phyloP scores from a whole-genome alignment of 1,284 basidiomycete species.

The Phaffia rhodozyma region DNA sequence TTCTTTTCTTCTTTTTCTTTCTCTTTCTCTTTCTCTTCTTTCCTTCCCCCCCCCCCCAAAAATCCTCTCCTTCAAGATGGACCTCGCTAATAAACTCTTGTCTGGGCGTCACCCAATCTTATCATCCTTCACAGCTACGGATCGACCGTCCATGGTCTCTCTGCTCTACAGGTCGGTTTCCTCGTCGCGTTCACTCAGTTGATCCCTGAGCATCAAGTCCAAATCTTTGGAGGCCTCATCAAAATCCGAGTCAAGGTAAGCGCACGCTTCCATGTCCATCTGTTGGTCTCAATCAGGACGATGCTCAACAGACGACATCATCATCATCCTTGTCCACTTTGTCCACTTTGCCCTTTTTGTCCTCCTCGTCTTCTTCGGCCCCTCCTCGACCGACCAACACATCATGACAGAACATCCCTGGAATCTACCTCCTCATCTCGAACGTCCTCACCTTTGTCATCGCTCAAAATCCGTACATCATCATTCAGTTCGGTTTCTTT shows the following conservation, averaged over 20 bases:
- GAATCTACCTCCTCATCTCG: constrained; percentile 83
- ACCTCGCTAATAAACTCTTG: background rate
- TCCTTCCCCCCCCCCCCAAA: background rate
- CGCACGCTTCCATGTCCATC: constrained; percentile 3
- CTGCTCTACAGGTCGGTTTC: constrained; percentile 78
- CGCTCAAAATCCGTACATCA: constrained; percentile 83
- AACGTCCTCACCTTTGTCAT: constrained; percentile 78
- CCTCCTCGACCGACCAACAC: too few species aligned
- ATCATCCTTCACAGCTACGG: constrained; percentile 49
- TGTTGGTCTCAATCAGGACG: background rate
- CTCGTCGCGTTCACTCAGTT: constrained; percentile 94
- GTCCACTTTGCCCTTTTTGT: constrained; percentile 1
- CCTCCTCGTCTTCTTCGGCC: background rate
- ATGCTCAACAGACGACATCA: constrained; percentile 10
- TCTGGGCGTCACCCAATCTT: background rate
- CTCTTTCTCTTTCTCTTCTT: background rate
- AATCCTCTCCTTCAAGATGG: background rate
- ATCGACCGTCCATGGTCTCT: constrained; percentile 80
- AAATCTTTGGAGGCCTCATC: constrained; percentile 64
- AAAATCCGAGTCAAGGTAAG: constrained; percentile 79
- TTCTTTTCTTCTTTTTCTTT: background rate
- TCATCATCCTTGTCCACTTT: background rate
- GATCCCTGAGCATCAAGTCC: constrained; percentile 95
- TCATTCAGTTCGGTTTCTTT: constrained; percentile 97
- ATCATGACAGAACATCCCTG: constrained; percentile 62